phyloP scores from a whole-genome alignment of 2,329 filamentous ascomycete species.

The Proliferodiscus dingleyae region DNA sequence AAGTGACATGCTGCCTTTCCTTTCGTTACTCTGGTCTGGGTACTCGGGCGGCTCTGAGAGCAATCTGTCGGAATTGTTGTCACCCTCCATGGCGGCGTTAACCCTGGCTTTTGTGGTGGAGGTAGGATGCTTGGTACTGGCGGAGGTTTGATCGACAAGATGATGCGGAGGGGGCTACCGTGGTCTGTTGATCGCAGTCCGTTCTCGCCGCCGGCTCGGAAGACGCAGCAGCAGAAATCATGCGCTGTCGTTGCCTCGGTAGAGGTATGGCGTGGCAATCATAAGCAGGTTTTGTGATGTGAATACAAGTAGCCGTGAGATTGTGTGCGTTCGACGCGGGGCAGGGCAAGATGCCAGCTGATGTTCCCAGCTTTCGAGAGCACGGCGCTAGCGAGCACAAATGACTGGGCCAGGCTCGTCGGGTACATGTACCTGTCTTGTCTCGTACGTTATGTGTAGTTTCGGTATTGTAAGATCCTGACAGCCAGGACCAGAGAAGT shows the following conservation, averaged over 20 bases:
- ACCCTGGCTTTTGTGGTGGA: not conserved
- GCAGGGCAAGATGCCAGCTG: too few species aligned
- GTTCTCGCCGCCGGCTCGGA: not conserved
- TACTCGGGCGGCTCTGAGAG: conserved; percentile 20
- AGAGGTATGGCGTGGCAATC: too few species aligned
- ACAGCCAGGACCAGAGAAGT: not conserved
- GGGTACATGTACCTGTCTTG: too few species aligned
- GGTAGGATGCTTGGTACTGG: not conserved
- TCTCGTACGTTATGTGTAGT: too few species aligned
- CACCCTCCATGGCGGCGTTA: conserved; percentile 15
- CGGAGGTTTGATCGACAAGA: not conserved
- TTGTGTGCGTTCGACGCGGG: too few species aligned
- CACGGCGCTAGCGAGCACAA: too few species aligned
- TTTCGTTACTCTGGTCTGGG: conserved; percentile 16
- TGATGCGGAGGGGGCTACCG: not conserved
- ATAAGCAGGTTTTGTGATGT: too few species aligned
- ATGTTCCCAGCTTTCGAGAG: too few species aligned
- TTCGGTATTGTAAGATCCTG: not conserved
- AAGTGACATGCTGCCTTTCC: conserved; percentile 25
- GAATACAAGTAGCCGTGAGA: too few species aligned
- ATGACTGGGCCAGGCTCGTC: too few species aligned
- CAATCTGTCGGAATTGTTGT: conserved; percentile 20
- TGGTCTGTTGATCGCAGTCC: too few species aligned
- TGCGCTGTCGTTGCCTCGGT: not conserved
- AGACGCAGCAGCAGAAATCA: not conserved